Base-by-base conservation (phyloP, 345 rosid species). In the Durio zibethinus region DNA sequence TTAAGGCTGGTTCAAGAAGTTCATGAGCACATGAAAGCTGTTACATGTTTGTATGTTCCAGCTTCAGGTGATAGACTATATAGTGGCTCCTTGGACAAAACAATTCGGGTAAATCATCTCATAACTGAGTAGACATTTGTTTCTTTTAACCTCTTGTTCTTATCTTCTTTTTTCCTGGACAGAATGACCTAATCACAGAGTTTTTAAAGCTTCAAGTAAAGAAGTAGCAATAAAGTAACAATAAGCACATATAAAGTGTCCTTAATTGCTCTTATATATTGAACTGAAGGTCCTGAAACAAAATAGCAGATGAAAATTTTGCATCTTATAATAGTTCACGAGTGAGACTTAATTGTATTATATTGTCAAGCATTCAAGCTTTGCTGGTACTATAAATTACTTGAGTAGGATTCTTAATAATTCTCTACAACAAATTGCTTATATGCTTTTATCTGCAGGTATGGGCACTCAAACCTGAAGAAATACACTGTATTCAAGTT, bases 11-110 rank as follows among this genome's bases (percentile, higher is more conserved):
- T 84, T 60, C 89, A 88, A 79, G 89, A 89, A 82, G 89, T 78
- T 43, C 88, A 80, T 0, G 92, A 88, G 48, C 92, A 89, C 52
- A 57, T 82, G n/a, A 91, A 84, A 50, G 92, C 91, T 21, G 90
- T 89, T 47, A 86, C 91, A 2, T 83, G 92, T 84, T 87, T 89
- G 45, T 84, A 77, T 62, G 73, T 83, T 77, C 73, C 91, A 61
- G 54, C 90, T 75, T 81, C 86, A 1, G 87, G 89, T 4, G 88
- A 87, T 83, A 88, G 84, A 83, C 59, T 91, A 6, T 89, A 91
- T 77, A 89, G 90, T 36, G 88, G 92, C 62, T 91, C 94, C 33
- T 73, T 88, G 47, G 94, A 91, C 83, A 91, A 85, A 80, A 88
- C 92, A 1, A 88, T 89, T 59, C 82, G 91, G 79, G 94, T 88